Evolutionary conservation across 352 stramenopile genomes (phyloP), one percentile per base, ranked within the genome.

Genomic region (Plasmopara halstedii): DNA sequence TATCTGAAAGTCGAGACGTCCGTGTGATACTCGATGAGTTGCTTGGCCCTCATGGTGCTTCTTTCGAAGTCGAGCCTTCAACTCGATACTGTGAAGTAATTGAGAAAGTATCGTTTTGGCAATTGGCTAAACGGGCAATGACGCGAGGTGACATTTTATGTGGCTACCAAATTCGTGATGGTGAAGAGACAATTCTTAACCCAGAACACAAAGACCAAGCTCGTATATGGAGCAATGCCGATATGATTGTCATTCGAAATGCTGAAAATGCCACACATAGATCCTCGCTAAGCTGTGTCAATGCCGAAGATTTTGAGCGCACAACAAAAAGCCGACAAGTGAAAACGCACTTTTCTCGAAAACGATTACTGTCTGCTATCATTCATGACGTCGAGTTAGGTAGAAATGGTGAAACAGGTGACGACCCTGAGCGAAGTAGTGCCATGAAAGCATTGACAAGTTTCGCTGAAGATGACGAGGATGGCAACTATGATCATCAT

Each of bases 1-100:
- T 95, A 21, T 78, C 82, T 0, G 85, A 95, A 48, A 88, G 81
- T 33, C 75, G 79, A 20, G 72, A 89, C 29, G 85, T 95, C 5
- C 81, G 87, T 13, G 64, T 79, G 25, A 83, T 87, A 19, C 47
- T 96, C 5, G 73, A 91, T 35, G 73, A 91, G 39, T 48, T 93
- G 13, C 54, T 96, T 4, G 73, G 80, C 0, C 67, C 73, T 0
- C 58, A 78, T 4, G 84, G 84, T 0, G 65, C 75, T 13, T 76
- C 83, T 22, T 88, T 94, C 33, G 77, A 91, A 25, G 68, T 94
- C 5, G 62, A 83, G 23, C 45, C 61, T n/a, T 82, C 72, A 4
- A 62, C 54, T 13, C 47, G 59, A 22, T 95, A 90, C 39, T 84
- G 85, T 29, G 44, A 65, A 11, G 23, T 59, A 8, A 43, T 44